Evolutionary conservation across 139 green algal genomes (phyloP).

Genomic region (Yamagishiella unicocca): DNA sequence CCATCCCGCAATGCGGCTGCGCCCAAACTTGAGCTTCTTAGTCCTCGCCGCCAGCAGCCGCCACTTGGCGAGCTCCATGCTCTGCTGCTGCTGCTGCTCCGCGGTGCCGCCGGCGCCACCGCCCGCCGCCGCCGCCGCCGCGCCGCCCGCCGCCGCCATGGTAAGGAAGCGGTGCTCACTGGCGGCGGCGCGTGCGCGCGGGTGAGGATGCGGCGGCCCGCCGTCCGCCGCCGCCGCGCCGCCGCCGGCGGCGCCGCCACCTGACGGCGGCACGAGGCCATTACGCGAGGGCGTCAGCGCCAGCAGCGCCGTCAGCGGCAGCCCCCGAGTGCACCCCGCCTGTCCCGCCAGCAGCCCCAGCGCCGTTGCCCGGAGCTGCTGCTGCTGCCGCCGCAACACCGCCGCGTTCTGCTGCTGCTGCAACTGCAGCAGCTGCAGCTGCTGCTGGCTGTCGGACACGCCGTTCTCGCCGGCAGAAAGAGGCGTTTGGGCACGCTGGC

Average conservation of each 20-base stretch:
- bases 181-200: slow-evolving; percentile 16
- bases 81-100: slow-evolving; percentile 25
- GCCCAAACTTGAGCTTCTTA: slow-evolving; percentile 66
- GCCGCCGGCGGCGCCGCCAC: neutral
- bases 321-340: slow-evolving; percentile 5
- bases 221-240: neutral
- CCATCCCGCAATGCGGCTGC: slow-evolving; percentile 63
- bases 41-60: slow-evolving; percentile 42
- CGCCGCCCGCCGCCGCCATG: neutral
- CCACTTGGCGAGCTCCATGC: slow-evolving; percentile 57
- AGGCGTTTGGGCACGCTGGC: neutral
- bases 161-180: slow-evolving; percentile 43
- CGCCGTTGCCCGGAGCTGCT: neutral
- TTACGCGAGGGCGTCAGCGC: neutral
- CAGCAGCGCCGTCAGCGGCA: slow-evolving; percentile 11
- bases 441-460: neutral
- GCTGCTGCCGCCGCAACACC: neutral
- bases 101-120: neutral
- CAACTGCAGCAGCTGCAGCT: neutral
- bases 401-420: neutral
- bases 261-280: neutral
- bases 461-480: neutral
- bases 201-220: neutral
- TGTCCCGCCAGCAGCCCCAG: neutral
- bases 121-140: neutral